Base-by-base conservation (phyloP, 2,329 filamentous ascomycete genomes). In the Lachnellula occidentalis region DNA sequence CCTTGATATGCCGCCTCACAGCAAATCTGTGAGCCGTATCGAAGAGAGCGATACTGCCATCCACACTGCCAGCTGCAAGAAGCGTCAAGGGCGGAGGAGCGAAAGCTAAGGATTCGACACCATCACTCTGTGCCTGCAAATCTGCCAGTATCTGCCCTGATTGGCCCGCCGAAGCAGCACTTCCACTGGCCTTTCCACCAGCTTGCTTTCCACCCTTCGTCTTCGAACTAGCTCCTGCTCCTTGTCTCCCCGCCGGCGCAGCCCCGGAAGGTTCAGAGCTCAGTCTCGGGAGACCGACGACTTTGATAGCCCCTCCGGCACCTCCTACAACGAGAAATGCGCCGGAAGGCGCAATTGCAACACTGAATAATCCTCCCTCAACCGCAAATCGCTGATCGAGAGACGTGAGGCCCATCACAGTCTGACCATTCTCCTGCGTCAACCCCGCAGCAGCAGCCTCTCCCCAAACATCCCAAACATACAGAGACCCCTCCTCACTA, bases 321-420 rank as follows among this genome's bases (percentile, higher is more conserved):
- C 94, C 94, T 54, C 94, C 94, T 0, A 90, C 89, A 0, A 90
- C 92, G 1, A 91, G 83, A 59, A 95, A 87, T 0, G 86, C 77
- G 39, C 90, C 88, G 15, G 82, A 84, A 0, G 92, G 91, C 5
- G 92, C 87, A 60, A 96, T 77, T 17, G 89, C 90, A 36, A 96
- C 82, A 39, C 87, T 90, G 79, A 91, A 97, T 1, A 99, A 77
- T 0, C 94, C 94, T 22, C 92, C 94, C 55, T 96, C 89, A 48
- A 97, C 88, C 34, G 83, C 85, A 74, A 99, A 99, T 46, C 94
- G 85, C 75, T 95, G 89, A 72, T 99, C 94, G 14, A 83, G 78
- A 0, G 79, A 80, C 1, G 88, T 96, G 45, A 96, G 77, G 0
- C 83, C 85, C 6, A 97, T 82, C 12, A 92, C 84, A 0, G 89